These are phyloP conservation scores for Hemerocallis citrina DNA, from an alignment of 106 monocot genomes.

Conservation along the genomic window DNA sequence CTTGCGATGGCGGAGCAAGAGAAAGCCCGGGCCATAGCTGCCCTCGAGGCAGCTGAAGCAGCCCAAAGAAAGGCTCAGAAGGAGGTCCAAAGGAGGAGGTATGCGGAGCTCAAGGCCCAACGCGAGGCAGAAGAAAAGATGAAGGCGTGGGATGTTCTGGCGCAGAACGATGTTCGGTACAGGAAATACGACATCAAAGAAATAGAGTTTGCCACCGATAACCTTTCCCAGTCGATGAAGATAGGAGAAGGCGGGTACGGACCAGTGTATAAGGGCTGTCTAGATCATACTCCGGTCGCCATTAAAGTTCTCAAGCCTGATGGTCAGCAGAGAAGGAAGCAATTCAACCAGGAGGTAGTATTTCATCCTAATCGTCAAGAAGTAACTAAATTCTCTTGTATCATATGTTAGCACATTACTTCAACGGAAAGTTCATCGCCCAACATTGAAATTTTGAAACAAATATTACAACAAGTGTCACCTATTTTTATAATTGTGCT, in stretches of 20 bases:
- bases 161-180: constrained; percentile 52
- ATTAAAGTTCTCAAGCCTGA: constrained; percentile 83
- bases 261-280: constrained; percentile 59
- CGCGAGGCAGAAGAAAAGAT: constrained; percentile 67
- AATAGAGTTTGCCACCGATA: constrained; percentile 59
- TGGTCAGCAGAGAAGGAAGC: constrained; percentile 70
- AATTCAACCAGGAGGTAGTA: constrained; percentile 86
- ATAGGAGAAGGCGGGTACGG: constrained; percentile 94
- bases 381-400: too few species aligned
- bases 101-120: constrained; percentile 60
- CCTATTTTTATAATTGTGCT: too few species aligned
- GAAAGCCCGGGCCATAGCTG: constrained; percentile 57
- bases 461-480: too few species aligned
- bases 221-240: constrained; percentile 47
- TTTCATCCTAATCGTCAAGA: too few species aligned
- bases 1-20: constrained; percentile 55
- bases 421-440: too few species aligned
- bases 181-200: constrained; percentile 76
- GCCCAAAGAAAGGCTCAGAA: constrained; percentile 49
- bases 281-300: constrained; percentile 82
- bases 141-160: constrained; percentile 41
- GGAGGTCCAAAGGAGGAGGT: constrained; percentile 38
- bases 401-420: too few species aligned
- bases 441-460: too few species aligned
- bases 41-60: constrained; percentile 56